phyloP scores from a whole-genome alignment of 78 protist species.

The Tieghemostelium lacteum region DNA sequence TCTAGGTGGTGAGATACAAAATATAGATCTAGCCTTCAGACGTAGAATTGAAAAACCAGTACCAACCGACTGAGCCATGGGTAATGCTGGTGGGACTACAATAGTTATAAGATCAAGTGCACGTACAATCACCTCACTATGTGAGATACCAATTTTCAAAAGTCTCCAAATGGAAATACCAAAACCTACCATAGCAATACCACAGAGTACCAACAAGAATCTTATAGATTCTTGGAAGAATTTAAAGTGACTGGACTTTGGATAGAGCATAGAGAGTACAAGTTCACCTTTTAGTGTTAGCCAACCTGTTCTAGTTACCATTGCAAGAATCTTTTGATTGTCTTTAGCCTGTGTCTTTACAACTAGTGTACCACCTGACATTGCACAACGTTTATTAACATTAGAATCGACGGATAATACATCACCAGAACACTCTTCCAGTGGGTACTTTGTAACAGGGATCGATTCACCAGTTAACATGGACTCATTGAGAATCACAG shows the following conservation, averaged over 20 bases:
- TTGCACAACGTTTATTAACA: conserved; percentile 40
- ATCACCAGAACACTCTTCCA: conserved; percentile 59
- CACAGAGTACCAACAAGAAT: conserved; percentile 72
- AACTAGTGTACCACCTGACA: conserved; percentile 64
- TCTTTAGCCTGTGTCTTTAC: conserved; percentile 13
- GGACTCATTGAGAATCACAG: conserved; percentile 95
- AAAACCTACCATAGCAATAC: conserved; percentile 57
- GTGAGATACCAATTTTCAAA: background rate
- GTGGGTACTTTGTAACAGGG: conserved; percentile 84
- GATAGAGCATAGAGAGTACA: conserved; percentile 84
- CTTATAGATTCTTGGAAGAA: conserved; percentile 86
- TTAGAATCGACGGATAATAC: conserved; percentile 3
- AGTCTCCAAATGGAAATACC: conserved; percentile 22
- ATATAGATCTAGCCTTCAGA: conserved; percentile 71
- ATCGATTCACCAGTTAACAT: conserved; percentile 98
- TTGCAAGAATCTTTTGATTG: conserved; percentile 28
- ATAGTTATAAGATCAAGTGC: conserved; percentile 92
- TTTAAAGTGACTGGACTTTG: conserved; percentile 51
- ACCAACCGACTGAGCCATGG: conserved; percentile 93
- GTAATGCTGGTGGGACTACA: conserved; percentile 93
- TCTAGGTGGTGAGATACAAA: conserved; percentile 88
- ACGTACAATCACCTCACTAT: conserved; percentile 28
- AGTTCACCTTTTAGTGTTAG: conserved; percentile 85
- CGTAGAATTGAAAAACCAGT: conserved; percentile 85
- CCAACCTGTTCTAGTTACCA: conserved; percentile 81